Evolutionary conservation across 2,329 filamentous ascomycete species (phyloP).

Genomic region (Plenodomus tracheiphilus): DNA sequence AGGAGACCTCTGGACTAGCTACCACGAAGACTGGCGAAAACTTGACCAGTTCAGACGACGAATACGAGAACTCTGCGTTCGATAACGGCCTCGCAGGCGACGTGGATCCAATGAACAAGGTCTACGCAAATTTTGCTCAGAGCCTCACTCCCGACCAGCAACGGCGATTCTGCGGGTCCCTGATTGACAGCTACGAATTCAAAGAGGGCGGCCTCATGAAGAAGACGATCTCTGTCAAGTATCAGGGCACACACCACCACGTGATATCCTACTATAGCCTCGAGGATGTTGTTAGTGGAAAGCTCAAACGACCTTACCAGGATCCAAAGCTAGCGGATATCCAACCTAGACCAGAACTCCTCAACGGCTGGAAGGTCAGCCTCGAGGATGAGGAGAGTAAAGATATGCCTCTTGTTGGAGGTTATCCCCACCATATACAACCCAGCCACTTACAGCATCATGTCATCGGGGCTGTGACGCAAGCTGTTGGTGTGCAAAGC

Average conservation of each 20-base stretch:
- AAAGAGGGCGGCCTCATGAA: constrained; percentile 82
- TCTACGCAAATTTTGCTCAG: constrained; percentile 43
- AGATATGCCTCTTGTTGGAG: constrained; percentile 34
- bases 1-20: constrained; percentile 30
- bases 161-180: constrained; percentile 72
- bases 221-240: constrained; percentile 85
- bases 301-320: constrained; percentile 40
- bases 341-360: constrained; percentile 38
- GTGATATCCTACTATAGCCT: constrained; percentile 87
- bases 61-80: constrained; percentile 35
- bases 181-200: constrained; percentile 89
- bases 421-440: constrained; percentile 35
- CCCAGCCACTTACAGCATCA: constrained; percentile 35
- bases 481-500: constrained; percentile 25
- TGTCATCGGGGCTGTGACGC: constrained; percentile 22
- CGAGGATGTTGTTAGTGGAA: constrained; percentile 66
- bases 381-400: constrained; percentile 44
- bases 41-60: constrained; percentile 35
- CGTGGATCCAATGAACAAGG: constrained; percentile 32
- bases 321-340: constrained; percentile 40
- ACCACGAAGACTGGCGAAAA: constrained; percentile 36
- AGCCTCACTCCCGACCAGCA: constrained; percentile 53
- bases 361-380: constrained; percentile 44
- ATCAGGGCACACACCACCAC: constrained; percentile 76
- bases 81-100: constrained; percentile 27